These are phyloP conservation scores for Setaria viridis DNA, from an alignment of 202 grass and related monocot genomes.

Conservation along the genomic window DNA sequence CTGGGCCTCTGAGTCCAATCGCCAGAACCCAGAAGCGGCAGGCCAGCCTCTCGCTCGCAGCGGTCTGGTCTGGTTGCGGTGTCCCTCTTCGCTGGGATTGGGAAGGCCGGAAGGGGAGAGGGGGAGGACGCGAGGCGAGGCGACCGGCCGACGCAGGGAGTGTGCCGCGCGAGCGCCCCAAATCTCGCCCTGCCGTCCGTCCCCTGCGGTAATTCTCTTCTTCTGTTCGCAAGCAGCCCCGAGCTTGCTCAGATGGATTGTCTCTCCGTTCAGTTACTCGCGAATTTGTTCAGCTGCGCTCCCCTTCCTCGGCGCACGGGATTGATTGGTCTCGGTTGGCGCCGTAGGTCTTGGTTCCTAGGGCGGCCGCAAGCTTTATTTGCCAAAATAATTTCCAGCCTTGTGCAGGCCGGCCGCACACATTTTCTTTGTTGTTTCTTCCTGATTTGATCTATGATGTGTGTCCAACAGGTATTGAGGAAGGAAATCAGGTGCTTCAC, in stretches of 20 bases:
- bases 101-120: neutral
- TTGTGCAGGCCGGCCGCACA: slow-evolving; percentile 13
- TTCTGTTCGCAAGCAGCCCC: neutral
- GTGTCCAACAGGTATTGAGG: slow-evolving; percentile 15
- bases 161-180: neutral
- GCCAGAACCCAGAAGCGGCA: neutral
- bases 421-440: neutral
- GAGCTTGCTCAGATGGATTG: neutral
- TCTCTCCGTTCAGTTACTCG: neutral
- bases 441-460: slow-evolving; percentile 7
- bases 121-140: neutral
- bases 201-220: neutral
- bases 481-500: slow-evolving; percentile 12
- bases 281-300: neutral
- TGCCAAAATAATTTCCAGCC: neutral
- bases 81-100: neutral
- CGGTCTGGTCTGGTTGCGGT: neutral
- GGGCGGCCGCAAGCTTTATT: no score
- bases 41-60: neutral
- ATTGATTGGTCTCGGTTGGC: neutral
- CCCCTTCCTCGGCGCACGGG: neutral
- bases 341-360: neutral
- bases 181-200: neutral
- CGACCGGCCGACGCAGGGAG: neutral
- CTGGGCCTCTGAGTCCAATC: slow-evolving; percentile 2